phyloP scores from a whole-genome alignment of 208 protist genomes.

The Polymyxa betae region DNA sequence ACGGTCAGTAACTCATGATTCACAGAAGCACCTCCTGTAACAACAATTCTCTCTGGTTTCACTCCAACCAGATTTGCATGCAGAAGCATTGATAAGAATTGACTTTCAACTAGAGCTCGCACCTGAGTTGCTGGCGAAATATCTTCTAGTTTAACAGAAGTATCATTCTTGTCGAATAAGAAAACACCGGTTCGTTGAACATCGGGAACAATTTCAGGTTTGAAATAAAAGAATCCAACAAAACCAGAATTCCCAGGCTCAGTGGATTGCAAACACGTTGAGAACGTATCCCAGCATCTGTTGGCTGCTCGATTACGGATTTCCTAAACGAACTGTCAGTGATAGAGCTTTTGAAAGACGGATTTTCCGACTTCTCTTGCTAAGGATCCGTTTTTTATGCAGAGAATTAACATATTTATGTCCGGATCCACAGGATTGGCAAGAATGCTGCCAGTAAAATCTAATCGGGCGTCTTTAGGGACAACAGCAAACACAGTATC shows the following conservation, averaged over 20 bases:
- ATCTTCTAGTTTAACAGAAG: neutral
- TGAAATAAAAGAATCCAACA: slow-evolving; percentile 14
- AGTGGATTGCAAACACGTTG: neutral
- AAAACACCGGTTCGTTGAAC: neutral
- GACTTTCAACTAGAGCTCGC: slow-evolving; percentile 9
- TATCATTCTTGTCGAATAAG: neutral
- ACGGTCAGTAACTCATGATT: slow-evolving; percentile 1
- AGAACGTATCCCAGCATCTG: neutral
- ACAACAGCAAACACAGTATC: slow-evolving; percentile 39
- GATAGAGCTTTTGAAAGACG: neutral
- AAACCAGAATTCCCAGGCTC: neutral
- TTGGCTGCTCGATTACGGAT: neutral
- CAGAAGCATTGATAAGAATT: slow-evolving; percentile 5
- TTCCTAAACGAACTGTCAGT: neutral
- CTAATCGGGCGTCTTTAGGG: neutral
- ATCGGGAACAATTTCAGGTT: slow-evolving; percentile 18
- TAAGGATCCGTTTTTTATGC: slow-evolving; percentile 19
- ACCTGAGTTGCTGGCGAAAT: neutral
- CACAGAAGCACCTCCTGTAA: neutral
- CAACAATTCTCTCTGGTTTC: neutral
- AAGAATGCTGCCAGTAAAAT: neutral
- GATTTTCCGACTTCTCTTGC: neutral
- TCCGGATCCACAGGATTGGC: neutral
- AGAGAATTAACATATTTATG: neutral
- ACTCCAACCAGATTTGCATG: slow-evolving; percentile 26